Evolutionary conservation across 352 stramenopile species (phyloP).

Genomic region (Elongisporangium anandrum): DNA sequence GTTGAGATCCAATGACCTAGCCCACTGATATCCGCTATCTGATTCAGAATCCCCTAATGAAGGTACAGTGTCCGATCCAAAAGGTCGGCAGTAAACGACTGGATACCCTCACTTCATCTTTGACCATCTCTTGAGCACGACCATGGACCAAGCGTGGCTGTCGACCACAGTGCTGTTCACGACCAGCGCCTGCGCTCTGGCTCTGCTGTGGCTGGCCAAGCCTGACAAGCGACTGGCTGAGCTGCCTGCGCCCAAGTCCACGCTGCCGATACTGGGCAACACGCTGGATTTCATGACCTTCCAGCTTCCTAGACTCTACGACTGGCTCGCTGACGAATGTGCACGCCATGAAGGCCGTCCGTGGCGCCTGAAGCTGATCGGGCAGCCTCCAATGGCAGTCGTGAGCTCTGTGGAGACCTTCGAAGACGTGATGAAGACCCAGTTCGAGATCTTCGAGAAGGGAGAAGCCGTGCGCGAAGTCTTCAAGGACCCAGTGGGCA

Average conservation of each 20-base stretch:
- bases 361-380: slow-evolving; percentile 31
- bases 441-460: slow-evolving; percentile 75
- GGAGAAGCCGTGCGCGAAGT: slow-evolving; percentile 31
- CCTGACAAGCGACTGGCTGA: slow-evolving; percentile 19
- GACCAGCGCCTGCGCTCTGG: slow-evolving; percentile 3
- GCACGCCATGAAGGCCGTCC: slow-evolving; percentile 24
- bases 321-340: slow-evolving; percentile 44
- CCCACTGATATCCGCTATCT: too few relatives aligned
- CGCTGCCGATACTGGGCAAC: slow-evolving; percentile 38
- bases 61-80: too few relatives aligned
- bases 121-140: too few relatives aligned
- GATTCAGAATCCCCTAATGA: too few relatives aligned
- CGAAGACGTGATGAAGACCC: slow-evolving; percentile 40
- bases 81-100: too few relatives aligned
- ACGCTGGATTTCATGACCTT: slow-evolving; percentile 34
- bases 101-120: too few relatives aligned
- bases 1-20: too few relatives aligned
- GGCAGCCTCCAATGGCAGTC: slow-evolving; percentile 29
- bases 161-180: not conserved
- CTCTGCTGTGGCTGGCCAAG: slow-evolving; percentile 17
- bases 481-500: slow-evolving; percentile 41
- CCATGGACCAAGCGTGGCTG: too few relatives aligned
- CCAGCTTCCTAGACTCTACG: slow-evolving; percentile 32
- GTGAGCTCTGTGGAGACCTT: slow-evolving; percentile 29
- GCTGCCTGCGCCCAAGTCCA: slow-evolving; percentile 25